Evolutionary conservation across 2,329 filamentous ascomycete species (phyloP).

Genomic region (Pezicula carpinea): DNA sequence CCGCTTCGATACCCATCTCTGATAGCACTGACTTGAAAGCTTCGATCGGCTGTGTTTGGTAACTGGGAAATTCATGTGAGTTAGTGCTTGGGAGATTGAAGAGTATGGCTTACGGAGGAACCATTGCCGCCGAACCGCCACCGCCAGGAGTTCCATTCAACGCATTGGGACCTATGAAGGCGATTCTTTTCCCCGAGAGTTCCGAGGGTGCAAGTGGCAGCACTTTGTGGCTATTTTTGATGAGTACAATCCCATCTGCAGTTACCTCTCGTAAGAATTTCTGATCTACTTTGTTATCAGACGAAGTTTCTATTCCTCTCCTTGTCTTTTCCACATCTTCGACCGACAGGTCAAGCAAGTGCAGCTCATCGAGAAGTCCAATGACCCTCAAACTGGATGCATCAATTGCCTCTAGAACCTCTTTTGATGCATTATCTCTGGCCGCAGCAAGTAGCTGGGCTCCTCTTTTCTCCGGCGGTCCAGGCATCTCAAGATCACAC

Average conservation of each 20-base stretch:
- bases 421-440: not conserved
- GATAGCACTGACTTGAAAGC: conserved; percentile 5
- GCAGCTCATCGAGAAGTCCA: not conserved
- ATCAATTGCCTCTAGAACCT: conserved; percentile 1
- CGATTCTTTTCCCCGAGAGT: conserved; percentile 25
- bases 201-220: conserved; percentile 13
- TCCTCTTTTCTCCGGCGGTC: conserved; percentile 18
- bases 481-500: conserved; percentile 30
- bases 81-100: too few relatives aligned
- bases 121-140: conserved; percentile 26
- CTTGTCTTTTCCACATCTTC: not conserved
- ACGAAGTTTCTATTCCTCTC: conserved; percentile 10
- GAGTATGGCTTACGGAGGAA: conserved; percentile 14
- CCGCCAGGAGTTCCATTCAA: conserved; percentile 29
- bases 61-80: too few relatives aligned
- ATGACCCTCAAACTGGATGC: conserved; percentile 1
- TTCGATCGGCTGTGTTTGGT: conserved; percentile 22
- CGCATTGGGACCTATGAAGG: conserved; percentile 50
- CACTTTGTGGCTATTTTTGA: conserved; percentile 16
- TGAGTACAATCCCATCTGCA: conserved; percentile 16
- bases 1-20: not conserved
- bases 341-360: not conserved
- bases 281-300: conserved; percentile 19
- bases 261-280: conserved; percentile 38
- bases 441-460: conserved; percentile 6